These are phyloP conservation scores for Exsudoporus frostii DNA, from an alignment of 768 basidiomycete genomes.

Conservation along the genomic window DNA sequence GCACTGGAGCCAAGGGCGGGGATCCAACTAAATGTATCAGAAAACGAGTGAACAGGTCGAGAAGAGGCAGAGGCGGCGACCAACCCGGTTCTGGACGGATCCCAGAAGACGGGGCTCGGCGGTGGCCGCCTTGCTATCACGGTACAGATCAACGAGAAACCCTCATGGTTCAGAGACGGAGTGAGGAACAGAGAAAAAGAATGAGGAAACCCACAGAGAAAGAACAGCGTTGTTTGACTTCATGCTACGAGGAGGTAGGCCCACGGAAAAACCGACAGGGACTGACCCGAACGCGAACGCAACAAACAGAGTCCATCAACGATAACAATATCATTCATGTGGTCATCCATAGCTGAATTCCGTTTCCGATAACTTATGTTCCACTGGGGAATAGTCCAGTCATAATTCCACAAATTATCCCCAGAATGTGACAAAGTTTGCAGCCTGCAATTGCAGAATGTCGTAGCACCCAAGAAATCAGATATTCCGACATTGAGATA, in stretches of 20 bases:
- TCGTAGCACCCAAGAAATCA: too few species aligned
- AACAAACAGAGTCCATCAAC: too few species aligned
- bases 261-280: neutral
- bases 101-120: slow-evolving; percentile 74
- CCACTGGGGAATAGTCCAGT: too few species aligned
- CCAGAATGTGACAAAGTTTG: too few species aligned
- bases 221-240: neutral
- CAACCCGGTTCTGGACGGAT: slow-evolving; percentile 75
- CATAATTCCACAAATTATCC: too few species aligned
- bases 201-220: neutral
- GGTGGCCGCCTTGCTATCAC: slow-evolving; percentile 59
- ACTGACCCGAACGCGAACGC: neutral
- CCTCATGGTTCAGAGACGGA: slow-evolving; percentile 3
- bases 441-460: too few species aligned
- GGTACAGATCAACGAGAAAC: slow-evolving; percentile 71
- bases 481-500: too few species aligned
- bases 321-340: too few species aligned
- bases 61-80: neutral
- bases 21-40: slow-evolving; percentile 51
- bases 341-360: neutral
- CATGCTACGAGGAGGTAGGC: neutral
- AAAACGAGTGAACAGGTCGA: neutral
- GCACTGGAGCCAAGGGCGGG: slow-evolving; percentile 63
- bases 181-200: neutral
- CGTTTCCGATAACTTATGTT: slow-evolving; percentile 1